A percentile compares a stretch with the other conserved stretches of the same genome.
Conservation (phyloP, 805 yeast species). For the Saccharomycopsis sp. region DNA sequence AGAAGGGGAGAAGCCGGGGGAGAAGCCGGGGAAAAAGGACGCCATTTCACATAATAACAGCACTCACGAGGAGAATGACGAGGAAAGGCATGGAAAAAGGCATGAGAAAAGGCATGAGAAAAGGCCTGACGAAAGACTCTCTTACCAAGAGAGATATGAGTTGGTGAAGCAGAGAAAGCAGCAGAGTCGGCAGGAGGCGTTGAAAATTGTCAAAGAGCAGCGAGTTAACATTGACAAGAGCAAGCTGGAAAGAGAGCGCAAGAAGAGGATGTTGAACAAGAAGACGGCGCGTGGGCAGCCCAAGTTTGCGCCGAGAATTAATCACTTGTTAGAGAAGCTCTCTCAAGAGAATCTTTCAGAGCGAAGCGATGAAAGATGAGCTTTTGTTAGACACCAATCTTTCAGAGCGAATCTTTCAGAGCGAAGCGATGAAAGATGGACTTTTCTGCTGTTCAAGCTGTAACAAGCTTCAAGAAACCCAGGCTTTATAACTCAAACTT, state of each 20-base stretch:
- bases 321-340: constrained; percentile 67
- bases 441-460: too few species aligned
- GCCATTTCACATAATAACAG: constrained; percentile 2
- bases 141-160: constrained; percentile 30
- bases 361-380: too few species aligned
- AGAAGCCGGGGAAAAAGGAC: constrained; percentile 24
- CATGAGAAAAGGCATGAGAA: constrained; percentile 10
- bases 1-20: constrained; percentile 54
- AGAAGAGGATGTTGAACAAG: constrained; percentile 37
- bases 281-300: constrained; percentile 80
- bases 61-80: constrained; percentile 19
- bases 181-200: constrained; percentile 32
- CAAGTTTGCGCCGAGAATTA: constrained; percentile 81
- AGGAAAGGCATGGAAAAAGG: constrained; percentile 14
- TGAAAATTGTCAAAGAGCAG: constrained; percentile 32
- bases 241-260: constrained; percentile 34
- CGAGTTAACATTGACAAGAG: constrained; percentile 31
- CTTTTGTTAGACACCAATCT: too few species aligned
- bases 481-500: too few species aligned
- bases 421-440: too few species aligned
- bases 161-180: constrained; percentile 38
- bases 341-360: constrained; percentile 46
- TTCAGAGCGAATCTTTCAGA: too few species aligned
- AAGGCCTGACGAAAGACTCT: constrained; percentile 19
- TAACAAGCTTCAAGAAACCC: too few species aligned